Evolutionary conservation across 768 basidiomycete genomes (phyloP).

Genomic region (Dentipellis fragilis): DNA sequence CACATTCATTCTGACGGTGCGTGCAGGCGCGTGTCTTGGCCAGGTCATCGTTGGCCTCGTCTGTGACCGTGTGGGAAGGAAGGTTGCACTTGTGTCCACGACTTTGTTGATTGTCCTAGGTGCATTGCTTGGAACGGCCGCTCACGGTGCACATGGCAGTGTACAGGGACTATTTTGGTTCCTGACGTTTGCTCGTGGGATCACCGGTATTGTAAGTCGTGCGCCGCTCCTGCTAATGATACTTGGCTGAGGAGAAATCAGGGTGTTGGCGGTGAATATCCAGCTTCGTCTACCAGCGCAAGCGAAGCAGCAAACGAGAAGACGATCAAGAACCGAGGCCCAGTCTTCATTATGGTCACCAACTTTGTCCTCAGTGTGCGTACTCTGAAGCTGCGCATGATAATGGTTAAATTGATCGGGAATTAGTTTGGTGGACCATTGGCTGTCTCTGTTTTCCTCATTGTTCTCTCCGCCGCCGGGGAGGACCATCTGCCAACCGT

Average conservation of each 20-base stretch:
- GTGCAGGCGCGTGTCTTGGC: constrained; percentile 47
- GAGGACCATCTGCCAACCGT: constrained; percentile 50
- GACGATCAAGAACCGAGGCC: constrained; percentile 47
- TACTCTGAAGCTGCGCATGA: background rate
- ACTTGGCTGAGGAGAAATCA: constrained; percentile 15
- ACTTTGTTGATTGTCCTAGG: constrained; percentile 64
- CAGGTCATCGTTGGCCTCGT: constrained; percentile 55
- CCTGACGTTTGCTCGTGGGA: constrained; percentile 59
- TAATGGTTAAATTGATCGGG: background rate
- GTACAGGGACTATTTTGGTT: constrained; percentile 62
- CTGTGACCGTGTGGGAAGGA: constrained; percentile 69
- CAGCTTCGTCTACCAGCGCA: constrained; percentile 59
- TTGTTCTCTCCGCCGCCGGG: constrained; percentile 59
- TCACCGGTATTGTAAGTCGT: constrained; percentile 49
- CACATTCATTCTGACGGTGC: constrained; percentile 2
- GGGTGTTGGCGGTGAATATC: constrained; percentile 75
- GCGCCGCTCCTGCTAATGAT: background rate
- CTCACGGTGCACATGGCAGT: constrained; percentile 50
- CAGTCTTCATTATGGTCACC: constrained; percentile 69
- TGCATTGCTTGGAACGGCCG: constrained; percentile 56
- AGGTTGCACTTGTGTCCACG: constrained; percentile 61
- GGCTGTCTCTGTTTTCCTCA: constrained; percentile 55
- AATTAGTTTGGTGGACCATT: constrained; percentile 55
- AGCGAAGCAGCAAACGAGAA: constrained; percentile 69
- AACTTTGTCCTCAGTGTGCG: constrained; percentile 58